Conservation (phyloP, 2,329 filamentous ascomycete species). For the Parastagonospora avenae region DNA sequence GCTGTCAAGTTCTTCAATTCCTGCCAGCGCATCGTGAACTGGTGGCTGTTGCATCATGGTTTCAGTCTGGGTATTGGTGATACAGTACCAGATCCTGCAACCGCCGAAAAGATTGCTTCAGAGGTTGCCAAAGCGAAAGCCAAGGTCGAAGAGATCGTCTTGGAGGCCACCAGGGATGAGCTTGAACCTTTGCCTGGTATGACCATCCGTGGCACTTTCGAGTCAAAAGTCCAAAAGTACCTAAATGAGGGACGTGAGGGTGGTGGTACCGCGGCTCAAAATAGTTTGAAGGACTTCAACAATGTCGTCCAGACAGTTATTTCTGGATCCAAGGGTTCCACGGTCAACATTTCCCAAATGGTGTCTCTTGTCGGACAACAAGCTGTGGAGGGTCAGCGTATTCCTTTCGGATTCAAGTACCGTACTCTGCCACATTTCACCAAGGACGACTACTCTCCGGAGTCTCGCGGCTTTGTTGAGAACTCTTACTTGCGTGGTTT, state of each 20-base stretch:
- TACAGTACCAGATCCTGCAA: slow-evolving; percentile 86
- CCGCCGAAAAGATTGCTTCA: slow-evolving; percentile 81
- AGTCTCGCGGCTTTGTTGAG: slow-evolving; percentile 96
- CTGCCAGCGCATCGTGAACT: slow-evolving; percentile 90
- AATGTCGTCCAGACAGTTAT: slow-evolving; percentile 96
- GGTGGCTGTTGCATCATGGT: slow-evolving; percentile 95
- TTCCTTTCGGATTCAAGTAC: slow-evolving; percentile 99
- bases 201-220: slow-evolving; percentile 98
- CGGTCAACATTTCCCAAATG: slow-evolving; percentile 99
- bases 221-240: slow-evolving; percentile 93
- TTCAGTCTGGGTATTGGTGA: slow-evolving; percentile 99
- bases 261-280: slow-evolving; percentile 89
- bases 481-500: slow-evolving; percentile 97
- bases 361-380: slow-evolving; percentile 97
- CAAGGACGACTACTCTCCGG: slow-evolving; percentile 98
- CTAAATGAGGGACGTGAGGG: slow-evolving; percentile 96
- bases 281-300: slow-evolving; percentile 92
- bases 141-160: slow-evolving; percentile 77
- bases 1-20: slow-evolving; percentile 97
- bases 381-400: slow-evolving; percentile 97
- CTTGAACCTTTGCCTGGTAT: slow-evolving; percentile 96
- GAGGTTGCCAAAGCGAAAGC: slow-evolving; percentile 82
- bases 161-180: slow-evolving; percentile 79
- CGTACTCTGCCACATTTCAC: slow-evolving; percentile 96
- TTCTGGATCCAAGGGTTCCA: slow-evolving; percentile 97